Evolutionary conservation across 1,284 basidiomycete genomes (phyloP).

Genomic region (Rhodotorula sp.): DNA sequence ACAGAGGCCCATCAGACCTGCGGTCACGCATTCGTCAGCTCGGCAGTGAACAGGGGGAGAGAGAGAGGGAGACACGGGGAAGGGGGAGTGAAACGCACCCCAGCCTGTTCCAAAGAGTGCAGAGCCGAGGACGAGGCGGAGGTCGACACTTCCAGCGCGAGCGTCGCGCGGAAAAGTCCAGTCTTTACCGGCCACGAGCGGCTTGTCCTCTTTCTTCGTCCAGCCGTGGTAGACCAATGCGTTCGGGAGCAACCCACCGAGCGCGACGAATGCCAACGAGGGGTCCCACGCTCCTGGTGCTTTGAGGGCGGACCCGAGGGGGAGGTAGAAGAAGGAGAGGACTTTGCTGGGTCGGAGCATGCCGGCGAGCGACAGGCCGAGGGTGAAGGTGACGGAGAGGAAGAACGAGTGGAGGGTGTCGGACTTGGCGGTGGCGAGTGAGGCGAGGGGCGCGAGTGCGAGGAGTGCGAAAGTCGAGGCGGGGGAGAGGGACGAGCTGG

Average conservation of each 20-base stretch:
- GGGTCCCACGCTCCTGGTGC: slow-evolving; percentile 50
- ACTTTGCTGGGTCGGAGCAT: slow-evolving; percentile 47
- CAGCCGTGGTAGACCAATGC: slow-evolving; percentile 46
- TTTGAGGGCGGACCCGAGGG: slow-evolving; percentile 6
- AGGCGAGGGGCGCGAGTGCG: slow-evolving; percentile 40
- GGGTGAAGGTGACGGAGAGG: slow-evolving; percentile 45
- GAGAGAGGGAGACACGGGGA: neutral
- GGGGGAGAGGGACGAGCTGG: neutral
- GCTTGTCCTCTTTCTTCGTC: slow-evolving; percentile 15
- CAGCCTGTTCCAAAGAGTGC: slow-evolving; percentile 46
- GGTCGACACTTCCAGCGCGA: slow-evolving; percentile 39
- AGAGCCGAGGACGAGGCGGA: slow-evolving; percentile 41
- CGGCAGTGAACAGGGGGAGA: too few species aligned
- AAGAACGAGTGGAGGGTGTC: slow-evolving; percentile 37
- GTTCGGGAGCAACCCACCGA: slow-evolving; percentile 54
- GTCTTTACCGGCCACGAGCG: slow-evolving; percentile 6
- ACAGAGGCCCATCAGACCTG: slow-evolving; percentile 32
- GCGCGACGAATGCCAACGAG: slow-evolving; percentile 52
- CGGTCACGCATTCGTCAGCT: neutral
- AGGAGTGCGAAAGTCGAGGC: slow-evolving; percentile 15
- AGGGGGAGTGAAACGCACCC: slow-evolving; percentile 36
- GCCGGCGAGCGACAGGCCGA: slow-evolving; percentile 47
- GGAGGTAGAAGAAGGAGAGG: slow-evolving; percentile 42
- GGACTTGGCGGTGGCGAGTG: slow-evolving; percentile 33
- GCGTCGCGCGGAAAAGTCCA: slow-evolving; percentile 41